These are phyloP conservation scores for Colletotrichum euphorbiae DNA, from an alignment of 2,329 filamentous ascomycete species.

Conservation along the genomic window DNA sequence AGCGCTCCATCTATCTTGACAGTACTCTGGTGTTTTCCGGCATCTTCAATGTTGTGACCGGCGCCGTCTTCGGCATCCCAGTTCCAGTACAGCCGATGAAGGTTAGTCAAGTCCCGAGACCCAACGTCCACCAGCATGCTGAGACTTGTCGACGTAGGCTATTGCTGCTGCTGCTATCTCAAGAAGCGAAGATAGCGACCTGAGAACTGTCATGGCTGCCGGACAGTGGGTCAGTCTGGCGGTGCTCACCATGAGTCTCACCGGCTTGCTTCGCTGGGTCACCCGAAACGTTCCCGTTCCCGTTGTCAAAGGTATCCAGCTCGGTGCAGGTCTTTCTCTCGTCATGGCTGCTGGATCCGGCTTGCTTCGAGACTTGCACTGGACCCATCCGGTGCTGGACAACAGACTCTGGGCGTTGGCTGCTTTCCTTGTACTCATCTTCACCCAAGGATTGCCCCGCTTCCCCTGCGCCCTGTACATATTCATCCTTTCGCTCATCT, in stretches of 20 bases:
- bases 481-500: slow-evolving; percentile 74
- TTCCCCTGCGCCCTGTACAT: slow-evolving; percentile 84
- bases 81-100: slow-evolving; percentile 92
- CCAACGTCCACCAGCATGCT: neutral
- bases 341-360: slow-evolving; percentile 79
- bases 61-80: slow-evolving; percentile 85
- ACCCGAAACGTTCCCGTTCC: slow-evolving; percentile 83
- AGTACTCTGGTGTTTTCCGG: slow-evolving; percentile 91
- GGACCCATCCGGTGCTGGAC: slow-evolving; percentile 77
- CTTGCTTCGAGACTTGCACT: slow-evolving; percentile 75
- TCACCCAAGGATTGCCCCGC: slow-evolving; percentile 71
- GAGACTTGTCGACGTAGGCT: slow-evolving; percentile 60
- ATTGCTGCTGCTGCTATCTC: slow-evolving; percentile 92
- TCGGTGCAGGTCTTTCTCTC: slow-evolving; percentile 88
- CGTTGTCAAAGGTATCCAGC: slow-evolving; percentile 93
- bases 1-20: slow-evolving; percentile 82
- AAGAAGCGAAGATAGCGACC: slow-evolving; percentile 63
- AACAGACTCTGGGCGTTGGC: slow-evolving; percentile 82
- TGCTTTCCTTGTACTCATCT: slow-evolving; percentile 77
- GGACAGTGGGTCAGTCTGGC: slow-evolving; percentile 77
- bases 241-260: slow-evolving; percentile 81
- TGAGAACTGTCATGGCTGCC: slow-evolving; percentile 80
- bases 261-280: slow-evolving; percentile 81
- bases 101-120: slow-evolving; percentile 48
- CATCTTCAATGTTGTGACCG: slow-evolving; percentile 86